Base-by-base conservation (phyloP, 768 basidiomycete genomes). In the Daedaleopsis sinensis region DNA sequence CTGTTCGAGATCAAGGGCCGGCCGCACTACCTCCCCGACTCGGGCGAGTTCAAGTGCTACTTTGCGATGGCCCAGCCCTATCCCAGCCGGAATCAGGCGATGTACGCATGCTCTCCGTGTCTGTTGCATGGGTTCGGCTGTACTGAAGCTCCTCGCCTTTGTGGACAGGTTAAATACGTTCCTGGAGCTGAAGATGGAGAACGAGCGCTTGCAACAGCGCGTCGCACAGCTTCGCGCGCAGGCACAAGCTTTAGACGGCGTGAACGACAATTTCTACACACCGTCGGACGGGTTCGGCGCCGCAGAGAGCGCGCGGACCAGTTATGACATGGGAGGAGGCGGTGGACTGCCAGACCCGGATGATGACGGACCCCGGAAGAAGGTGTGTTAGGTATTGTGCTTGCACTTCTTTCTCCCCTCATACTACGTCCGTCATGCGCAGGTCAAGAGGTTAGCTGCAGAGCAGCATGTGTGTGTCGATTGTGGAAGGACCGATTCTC, bases 401-500 rank as follows among this genome's bases (percentile, higher is more conserved):
- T 43, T 18, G 16, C 48, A 19, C 50, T 15, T 10, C 36, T 32
- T 15, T 15, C 6, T 24, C 24, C 15, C n/a, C n/a, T 12, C 37
- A 37, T 10, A 35, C 19, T 51, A 16, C 16, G 49, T 21, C 3
- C 32, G 9, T 27, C 44, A 19, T 36, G 7, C 15, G 24, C 44
- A 70, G 70, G 56, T 52, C 47, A 70, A 68, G 60, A 57, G 67
- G 49, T 5, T 81, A 42, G 72, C 72, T 19, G 71, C 75, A 4
- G 90, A 92, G 57, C 89, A 90, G 69, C 85, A 94, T 71, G 93
- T 96, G 12, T 98, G 95, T 70, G 82, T 92, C 36, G 94, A 89
- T 15, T 99, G 96, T 68, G 97, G 97, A 18, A 82, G 94, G 61
- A 98, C 96, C 1, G 93, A 95, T 74, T 96, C 94, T 44, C 96